These are phyloP conservation scores for Cylindrodendrum hubeiense DNA, from an alignment of 2,329 filamentous ascomycete species.

Conservation along the genomic window DNA sequence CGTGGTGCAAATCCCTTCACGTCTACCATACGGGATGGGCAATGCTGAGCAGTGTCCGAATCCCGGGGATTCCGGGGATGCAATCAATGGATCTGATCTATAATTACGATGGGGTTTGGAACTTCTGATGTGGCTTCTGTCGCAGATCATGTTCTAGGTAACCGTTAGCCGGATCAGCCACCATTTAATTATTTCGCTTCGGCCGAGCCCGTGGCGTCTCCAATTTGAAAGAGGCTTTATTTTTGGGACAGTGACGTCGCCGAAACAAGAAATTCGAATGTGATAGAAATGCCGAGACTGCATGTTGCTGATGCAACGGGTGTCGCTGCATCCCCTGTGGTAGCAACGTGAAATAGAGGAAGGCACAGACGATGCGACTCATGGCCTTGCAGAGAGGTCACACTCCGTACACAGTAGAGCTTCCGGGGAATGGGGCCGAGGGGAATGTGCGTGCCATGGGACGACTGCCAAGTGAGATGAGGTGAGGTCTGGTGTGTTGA, in stretches of 20 bases:
- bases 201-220: not conserved
- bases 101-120: conserved; percentile 6
- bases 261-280: not conserved
- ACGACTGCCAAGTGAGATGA: conserved; percentile 29
- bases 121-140: conserved; percentile 8
- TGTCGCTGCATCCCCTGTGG: not conserved
- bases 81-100: conserved; percentile 8
- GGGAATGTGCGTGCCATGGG: conserved; percentile 19
- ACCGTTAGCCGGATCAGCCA: conserved; percentile 2
- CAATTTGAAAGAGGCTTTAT: not conserved
- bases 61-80: conserved; percentile 8
- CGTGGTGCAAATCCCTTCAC: conserved; percentile 19
- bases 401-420: not conserved
- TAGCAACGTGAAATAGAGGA: conserved; percentile 1
- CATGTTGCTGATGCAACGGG: not conserved
- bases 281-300: not conserved
- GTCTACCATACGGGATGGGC: not conserved
- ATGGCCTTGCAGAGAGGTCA: conserved; percentile 7
- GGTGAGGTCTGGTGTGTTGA: conserved; percentile 30
- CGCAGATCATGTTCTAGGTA: conserved; percentile 10
- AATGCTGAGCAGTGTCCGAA: not conserved
- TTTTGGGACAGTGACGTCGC: not conserved
- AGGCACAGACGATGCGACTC: conserved; percentile 12
- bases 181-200: conserved; percentile 7
- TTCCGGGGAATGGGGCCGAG: conserved; percentile 25